Evolutionary conservation across 495 filamentous ascomycete genomes (phyloP).

Genomic region (Parachaetomium inaequale): DNA sequence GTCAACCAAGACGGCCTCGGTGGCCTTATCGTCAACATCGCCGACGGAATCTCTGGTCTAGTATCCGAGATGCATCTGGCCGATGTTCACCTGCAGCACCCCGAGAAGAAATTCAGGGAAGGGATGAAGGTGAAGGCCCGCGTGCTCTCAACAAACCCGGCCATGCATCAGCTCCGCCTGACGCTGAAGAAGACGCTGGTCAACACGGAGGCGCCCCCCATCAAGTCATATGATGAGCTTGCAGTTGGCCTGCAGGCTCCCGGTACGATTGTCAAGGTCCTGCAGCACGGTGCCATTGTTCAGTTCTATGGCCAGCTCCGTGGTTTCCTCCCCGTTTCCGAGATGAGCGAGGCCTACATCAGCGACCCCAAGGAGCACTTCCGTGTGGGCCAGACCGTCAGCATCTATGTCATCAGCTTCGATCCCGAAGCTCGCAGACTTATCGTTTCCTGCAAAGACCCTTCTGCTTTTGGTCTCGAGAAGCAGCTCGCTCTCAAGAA

Average conservation of each 20-base stretch:
- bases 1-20: conserved; percentile 67
- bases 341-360: conserved; percentile 98
- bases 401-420: conserved; percentile 75
- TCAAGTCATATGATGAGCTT: conserved; percentile 71
- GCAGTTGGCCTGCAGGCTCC: conserved; percentile 66
- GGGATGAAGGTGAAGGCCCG: conserved; percentile 77
- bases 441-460: conserved; percentile 90
- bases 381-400: conserved; percentile 82
- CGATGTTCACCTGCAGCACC: conserved; percentile 82
- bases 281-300: conserved; percentile 76
- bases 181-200: conserved; percentile 92
- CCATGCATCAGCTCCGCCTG: conserved; percentile 75
- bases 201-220: conserved; percentile 73
- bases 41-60: conserved; percentile 80
- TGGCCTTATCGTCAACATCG: conserved; percentile 75
- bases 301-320: conserved; percentile 84
- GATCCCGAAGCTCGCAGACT: conserved; percentile 67
- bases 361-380: conserved; percentile 86
- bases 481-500: conserved; percentile 71
- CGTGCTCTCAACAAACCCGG: conserved; percentile 73
- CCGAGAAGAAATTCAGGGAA: conserved; percentile 92
- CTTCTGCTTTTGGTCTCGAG: conserved; percentile 65
- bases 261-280: conserved; percentile 79
- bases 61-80: conserved; percentile 85
- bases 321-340: conserved; percentile 84